A percentile compares a stretch with the other conserved stretches of the same genome.
phyloP scores from a whole-genome alignment of 2,329 filamentous ascomycete species.

The Exophiala xenobiotica region DNA sequence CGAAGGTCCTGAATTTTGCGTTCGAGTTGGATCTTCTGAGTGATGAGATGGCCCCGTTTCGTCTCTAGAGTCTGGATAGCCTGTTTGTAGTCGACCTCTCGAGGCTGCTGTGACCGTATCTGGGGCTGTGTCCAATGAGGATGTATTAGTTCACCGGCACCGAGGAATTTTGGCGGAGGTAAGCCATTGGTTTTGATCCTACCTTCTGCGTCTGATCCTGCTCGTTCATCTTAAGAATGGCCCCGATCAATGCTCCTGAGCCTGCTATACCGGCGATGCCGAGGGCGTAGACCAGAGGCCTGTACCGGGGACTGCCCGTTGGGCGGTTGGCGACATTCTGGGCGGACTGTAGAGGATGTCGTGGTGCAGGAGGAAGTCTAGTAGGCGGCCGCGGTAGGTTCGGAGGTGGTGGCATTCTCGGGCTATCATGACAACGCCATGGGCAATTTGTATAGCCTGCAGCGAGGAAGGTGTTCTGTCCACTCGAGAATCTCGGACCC shows the following conservation, averaged over 20 bases:
- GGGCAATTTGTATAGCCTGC: neutral
- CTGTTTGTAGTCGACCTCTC: neutral
- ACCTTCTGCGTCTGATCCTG: constrained; percentile 14
- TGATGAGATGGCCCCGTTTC: constrained; percentile 16
- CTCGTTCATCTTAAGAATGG: constrained; percentile 18
- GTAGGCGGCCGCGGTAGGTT: neutral
- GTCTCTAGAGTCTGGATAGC: constrained; percentile 16
- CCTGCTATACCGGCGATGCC: constrained; percentile 23
- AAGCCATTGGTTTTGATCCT: neutral
- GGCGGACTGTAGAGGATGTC: neutral
- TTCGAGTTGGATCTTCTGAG: constrained; percentile 21
- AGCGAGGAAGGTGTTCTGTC: too few species aligned
- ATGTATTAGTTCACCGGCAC: neutral
- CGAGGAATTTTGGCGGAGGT: neutral
- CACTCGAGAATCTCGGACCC: too few species aligned
- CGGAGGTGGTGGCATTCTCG: neutral
- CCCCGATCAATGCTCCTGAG: constrained; percentile 24
- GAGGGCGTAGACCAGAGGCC: constrained; percentile 23
- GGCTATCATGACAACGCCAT: neutral
- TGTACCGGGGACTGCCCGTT: constrained; percentile 9
- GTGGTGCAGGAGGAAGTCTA: neutral
- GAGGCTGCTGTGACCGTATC: constrained; percentile 1
- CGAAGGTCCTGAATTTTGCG: constrained; percentile 17
- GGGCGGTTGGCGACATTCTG: neutral
- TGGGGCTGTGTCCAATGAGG: neutral